Conservation (phyloP, 306 rosid species). For the Cucurbita ficifolia region DNA sequence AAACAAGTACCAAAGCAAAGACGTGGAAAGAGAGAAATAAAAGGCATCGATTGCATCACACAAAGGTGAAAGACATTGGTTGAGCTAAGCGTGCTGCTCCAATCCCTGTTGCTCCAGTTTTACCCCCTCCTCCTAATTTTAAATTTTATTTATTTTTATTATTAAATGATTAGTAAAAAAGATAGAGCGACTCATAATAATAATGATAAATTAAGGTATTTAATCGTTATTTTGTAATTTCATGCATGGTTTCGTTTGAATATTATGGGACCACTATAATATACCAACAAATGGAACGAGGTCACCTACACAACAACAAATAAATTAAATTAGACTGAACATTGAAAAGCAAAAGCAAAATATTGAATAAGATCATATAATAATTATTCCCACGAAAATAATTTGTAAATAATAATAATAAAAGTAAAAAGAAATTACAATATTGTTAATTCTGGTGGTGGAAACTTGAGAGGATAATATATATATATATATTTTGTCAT, state of each 20-base stretch:
- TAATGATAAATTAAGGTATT: too few relatives aligned
- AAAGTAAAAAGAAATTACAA: too few relatives aligned
- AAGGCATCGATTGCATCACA: conserved; percentile 34
- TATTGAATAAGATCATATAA: neutral
- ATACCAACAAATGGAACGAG: neutral
- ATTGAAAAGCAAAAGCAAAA: neutral
- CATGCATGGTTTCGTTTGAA: neutral
- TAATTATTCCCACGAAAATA: neutral
- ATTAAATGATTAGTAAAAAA: too few relatives aligned
- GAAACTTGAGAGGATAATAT: too few relatives aligned
- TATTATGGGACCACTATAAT: neutral
- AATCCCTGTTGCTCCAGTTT: too few relatives aligned
- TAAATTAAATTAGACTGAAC: neutral
- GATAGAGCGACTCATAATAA: too few relatives aligned
- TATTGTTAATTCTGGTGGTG: too few relatives aligned
- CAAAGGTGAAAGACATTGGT: conserved; percentile 20
- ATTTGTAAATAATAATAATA: too few relatives aligned
- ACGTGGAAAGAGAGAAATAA: conserved; percentile 24
- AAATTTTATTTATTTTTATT: too few relatives aligned
- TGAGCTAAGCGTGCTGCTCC: conserved; percentile 25
- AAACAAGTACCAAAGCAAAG: conserved; percentile 18
- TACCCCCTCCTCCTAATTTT: too few relatives aligned
- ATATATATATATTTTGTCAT: too few relatives aligned
- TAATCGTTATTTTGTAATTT: neutral
- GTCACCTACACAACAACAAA: neutral